Percentiles rank a stretch among this genome's conserved stretches.
Evolutionary conservation across 2,329 filamentous ascomycete genomes (phyloP).

Genomic region (Decorospora gaudefroyi): DNA sequence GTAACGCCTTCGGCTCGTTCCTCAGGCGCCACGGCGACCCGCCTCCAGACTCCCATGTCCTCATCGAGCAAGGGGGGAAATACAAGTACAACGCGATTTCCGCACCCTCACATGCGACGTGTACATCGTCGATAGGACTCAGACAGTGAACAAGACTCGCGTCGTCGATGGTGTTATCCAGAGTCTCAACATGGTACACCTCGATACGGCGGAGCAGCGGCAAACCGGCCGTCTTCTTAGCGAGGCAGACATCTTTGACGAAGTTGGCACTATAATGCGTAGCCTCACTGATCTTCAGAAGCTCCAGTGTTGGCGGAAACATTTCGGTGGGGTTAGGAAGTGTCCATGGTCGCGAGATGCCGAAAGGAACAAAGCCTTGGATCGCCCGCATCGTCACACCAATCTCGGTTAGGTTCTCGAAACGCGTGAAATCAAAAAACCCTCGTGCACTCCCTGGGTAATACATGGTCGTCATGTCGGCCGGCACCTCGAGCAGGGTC

Average conservation of each 20-base stretch:
- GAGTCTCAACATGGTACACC: conserved; percentile 9
- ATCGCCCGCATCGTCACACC: conserved; percentile 21
- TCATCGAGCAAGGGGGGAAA: conserved; percentile 10
- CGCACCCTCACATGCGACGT: conserved; percentile 2
- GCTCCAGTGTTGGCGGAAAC: conserved; percentile 18
- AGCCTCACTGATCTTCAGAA: conserved; percentile 22
- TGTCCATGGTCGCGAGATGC: neutral
- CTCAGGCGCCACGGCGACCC: conserved; percentile 16
- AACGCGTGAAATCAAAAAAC: conserved; percentile 17
- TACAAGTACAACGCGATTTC: conserved; percentile 14
- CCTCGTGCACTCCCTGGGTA: neutral
- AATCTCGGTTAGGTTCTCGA: conserved; percentile 15
- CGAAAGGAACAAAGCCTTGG: neutral
- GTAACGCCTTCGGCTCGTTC: neutral
- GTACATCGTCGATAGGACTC: conserved; percentile 4
- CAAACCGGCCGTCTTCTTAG: conserved; percentile 6
- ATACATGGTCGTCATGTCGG: conserved; percentile 12
- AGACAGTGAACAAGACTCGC: neutral
- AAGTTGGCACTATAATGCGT: conserved; percentile 5
- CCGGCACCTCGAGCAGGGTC: conserved; percentile 16
- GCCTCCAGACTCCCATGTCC: conserved; percentile 10
- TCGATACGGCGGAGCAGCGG: conserved; percentile 16
- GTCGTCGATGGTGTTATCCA: neutral
- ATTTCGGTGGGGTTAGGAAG: conserved; percentile 9
- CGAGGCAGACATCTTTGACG: conserved; percentile 12